Evolutionary conservation across 164 flowering plant genomes (phyloP).

Genomic region (Platanus orientalis): DNA sequence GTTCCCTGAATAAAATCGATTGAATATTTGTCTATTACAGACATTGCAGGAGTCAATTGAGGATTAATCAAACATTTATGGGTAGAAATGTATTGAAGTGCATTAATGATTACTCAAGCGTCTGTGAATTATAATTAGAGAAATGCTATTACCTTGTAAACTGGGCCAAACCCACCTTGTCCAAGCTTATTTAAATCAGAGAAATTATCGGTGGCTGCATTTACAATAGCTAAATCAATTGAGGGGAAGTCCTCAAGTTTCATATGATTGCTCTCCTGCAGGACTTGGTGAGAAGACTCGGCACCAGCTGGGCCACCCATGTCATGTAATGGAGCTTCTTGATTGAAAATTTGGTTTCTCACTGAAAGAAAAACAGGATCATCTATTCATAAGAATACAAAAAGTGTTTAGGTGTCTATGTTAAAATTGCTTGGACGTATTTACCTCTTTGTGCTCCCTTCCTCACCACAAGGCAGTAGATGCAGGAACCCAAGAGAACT

Average conservation of each 20-base stretch:
- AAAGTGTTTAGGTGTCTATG: no score
- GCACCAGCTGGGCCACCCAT: background rate
- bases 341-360: background rate
- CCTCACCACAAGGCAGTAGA: no score
- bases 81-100: background rate
- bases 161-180: constrained; percentile 47
- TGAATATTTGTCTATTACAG: no score
- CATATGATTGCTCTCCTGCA: background rate
- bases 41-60: background rate
- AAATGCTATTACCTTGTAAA: constrained; percentile 32
- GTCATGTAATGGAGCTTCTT: background rate
- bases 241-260: constrained; percentile 11
- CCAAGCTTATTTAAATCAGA: constrained; percentile 36
- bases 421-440: background rate
- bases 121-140: no score
- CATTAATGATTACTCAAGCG: no score
- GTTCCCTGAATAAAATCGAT: constrained; percentile 18
- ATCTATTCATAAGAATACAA: no score
- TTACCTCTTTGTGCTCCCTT: no score
- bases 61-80: background rate
- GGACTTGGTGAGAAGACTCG: no score
- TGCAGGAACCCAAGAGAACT: constrained; percentile 5
- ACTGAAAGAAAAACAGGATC: constrained; percentile 5
- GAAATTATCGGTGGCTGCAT: constrained; percentile 32
- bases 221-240: constrained; percentile 16